Base-by-base conservation (phyloP, 495 filamentous ascomycete genomes). In the Halenospora varia region DNA sequence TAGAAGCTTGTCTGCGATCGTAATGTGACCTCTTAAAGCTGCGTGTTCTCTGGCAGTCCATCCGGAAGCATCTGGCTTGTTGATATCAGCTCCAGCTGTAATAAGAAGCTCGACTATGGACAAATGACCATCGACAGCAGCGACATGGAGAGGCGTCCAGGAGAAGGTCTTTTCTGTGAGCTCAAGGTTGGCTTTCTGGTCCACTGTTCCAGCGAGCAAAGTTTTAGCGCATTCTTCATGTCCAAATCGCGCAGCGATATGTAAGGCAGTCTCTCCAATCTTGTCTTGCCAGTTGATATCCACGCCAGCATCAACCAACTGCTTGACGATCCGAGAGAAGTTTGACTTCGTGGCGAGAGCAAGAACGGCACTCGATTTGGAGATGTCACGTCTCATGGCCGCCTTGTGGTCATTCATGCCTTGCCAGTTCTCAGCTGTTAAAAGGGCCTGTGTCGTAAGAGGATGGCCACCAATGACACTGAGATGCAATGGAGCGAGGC, bases 41-140 rank as follows among this genome's bases (percentile, higher is more conserved):
- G 94, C 94, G 72, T 97, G 94, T 67, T 98, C 94, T 72, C 86
- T 90, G 1, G 92, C 85, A 1, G 90, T 96, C 95, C 95, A 98
- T 8, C 94, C 94, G 49, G 92, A 97, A 1, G 84, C 84, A 68
- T 97, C 94, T 9, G 73, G 69, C 48, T 79, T 83, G 51, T 86
- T 84, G 13, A 91, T 66, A 50, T 94, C 82, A 0, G 88, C 88
- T 0, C 89, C 89, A 24, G 88, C 86, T 22, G 83, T 80, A 44
- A 96, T 77, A 10, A 98, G 77, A 22, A 85, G 69, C 59, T 86
- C 74, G 3, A 84, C 88, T 26, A 95, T 82, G 0, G 78, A 69
- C 26, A 91, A 67, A 54, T 88, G 82, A 0, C 91, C 92, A 59
- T 97, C 93, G 0, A 97, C 93, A 56, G 87, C 87, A 15, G 95